These are phyloP conservation scores for Acmispon strigosus DNA, from an alignment of 306 rosid genomes.

Conservation along the genomic window DNA sequence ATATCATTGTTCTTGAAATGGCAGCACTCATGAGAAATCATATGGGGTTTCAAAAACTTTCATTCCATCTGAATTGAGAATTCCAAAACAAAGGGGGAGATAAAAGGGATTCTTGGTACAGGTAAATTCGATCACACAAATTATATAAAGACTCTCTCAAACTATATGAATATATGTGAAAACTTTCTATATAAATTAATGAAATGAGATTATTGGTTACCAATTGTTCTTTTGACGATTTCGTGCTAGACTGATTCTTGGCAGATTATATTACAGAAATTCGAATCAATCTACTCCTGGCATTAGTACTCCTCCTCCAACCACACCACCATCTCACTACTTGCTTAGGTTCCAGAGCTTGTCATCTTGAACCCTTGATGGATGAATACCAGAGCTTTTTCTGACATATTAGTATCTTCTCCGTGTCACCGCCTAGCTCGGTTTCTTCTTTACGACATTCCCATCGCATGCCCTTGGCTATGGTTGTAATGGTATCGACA, in stretches of 20 bases:
- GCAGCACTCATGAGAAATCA: background rate
- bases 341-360: conserved; percentile 2
- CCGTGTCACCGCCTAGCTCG: conserved; percentile 44
- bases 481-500: conserved; percentile 50
- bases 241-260: conserved; percentile 23
- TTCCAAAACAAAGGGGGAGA: background rate
- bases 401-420: conserved; percentile 82
- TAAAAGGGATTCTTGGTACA: background rate
- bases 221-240: conserved; percentile 28
- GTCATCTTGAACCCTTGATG: conserved; percentile 42
- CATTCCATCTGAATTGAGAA: background rate
- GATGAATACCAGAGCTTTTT: conserved; percentile 86
- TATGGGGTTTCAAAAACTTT: background rate
- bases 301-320: background rate
- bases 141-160: conserved; percentile 22
- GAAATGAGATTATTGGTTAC: conserved; percentile 50
- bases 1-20: background rate
- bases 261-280: conserved; percentile 8
- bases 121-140: conserved; percentile 31
- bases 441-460: conserved; percentile 69
- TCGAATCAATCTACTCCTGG: conserved; percentile 18
- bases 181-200: conserved; percentile 33
- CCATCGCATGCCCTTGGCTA: conserved; percentile 80
- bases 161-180: conserved; percentile 27
- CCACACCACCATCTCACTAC: conserved; percentile 20